phyloP scores from a whole-genome alignment of 2,329 filamentous ascomycete species.

The Fusarium proliferatum region DNA sequence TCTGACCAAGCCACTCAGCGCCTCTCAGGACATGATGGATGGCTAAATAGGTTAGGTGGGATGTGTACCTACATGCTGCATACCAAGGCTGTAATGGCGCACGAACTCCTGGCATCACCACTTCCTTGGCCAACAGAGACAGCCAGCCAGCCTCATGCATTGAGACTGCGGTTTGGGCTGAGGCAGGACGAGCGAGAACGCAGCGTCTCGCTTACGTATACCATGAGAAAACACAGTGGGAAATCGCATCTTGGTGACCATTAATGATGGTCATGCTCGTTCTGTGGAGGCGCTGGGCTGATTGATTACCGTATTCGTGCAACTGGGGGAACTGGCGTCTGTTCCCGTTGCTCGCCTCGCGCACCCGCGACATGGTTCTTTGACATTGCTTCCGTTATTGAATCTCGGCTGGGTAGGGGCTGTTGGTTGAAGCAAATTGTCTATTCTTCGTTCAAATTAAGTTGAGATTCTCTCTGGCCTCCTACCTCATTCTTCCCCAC shows the following conservation, averaged over 20 bases:
- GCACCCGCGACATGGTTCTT: conserved; percentile 1
- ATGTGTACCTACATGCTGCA: conserved; percentile 39
- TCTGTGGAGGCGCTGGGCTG: conserved; percentile 1
- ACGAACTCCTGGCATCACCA: conserved; percentile 30
- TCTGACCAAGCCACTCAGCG: conserved; percentile 41
- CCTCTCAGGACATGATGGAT: conserved; percentile 21
- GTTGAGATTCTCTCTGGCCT: conserved; percentile 2
- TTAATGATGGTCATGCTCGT: conserved; percentile 27
- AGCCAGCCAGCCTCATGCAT: conserved; percentile 19
- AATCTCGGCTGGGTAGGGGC: conserved; percentile 12
- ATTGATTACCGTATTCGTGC: conserved; percentile 12
- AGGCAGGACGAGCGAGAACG: conserved; percentile 19
- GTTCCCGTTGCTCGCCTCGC: conserved; percentile 21
- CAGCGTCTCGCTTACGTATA: conserved; percentile 11
- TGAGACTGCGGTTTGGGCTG: conserved; percentile 5
- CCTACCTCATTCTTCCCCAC: conserved; percentile 20
- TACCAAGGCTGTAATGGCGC: conserved; percentile 28
- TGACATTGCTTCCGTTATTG: conserved; percentile 6
- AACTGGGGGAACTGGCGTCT: conserved; percentile 17
- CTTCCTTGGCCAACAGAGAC: conserved; percentile 9
- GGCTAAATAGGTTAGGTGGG: conserved; percentile 23
- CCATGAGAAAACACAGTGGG: neutral
- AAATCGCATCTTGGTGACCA: conserved; percentile 27
- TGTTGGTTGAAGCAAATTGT: neutral
- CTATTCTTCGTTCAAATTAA: conserved; percentile 3